phyloP scores from a whole-genome alignment of 257 asterid genomes.

The Solanum chiquidenum region DNA sequence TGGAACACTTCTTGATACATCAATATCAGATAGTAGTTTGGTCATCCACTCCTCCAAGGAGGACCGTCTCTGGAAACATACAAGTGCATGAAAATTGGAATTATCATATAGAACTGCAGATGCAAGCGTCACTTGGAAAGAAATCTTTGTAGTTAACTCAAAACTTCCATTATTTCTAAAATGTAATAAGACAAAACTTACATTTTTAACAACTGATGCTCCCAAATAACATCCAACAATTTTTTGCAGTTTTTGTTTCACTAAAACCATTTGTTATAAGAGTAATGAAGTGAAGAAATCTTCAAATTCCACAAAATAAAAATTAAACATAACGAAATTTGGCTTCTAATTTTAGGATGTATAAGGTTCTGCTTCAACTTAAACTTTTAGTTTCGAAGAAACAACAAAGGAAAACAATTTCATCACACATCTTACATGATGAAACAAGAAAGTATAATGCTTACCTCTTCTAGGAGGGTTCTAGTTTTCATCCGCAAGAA shows the following conservation, averaged over 20 bases:
- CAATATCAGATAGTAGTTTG: conserved; percentile 80
- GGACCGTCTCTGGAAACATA: conserved; percentile 58
- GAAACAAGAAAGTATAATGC: background rate
- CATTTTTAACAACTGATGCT: background rate
- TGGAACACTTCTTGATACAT: conserved; percentile 63
- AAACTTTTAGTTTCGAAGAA: background rate
- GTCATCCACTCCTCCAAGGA: conserved; percentile 93
- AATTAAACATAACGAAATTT: background rate
- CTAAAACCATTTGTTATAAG: background rate
- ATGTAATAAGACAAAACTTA: background rate
- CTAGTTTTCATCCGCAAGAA: conserved; percentile 71
- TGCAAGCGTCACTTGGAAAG: background rate
- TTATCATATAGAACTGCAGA: background rate
- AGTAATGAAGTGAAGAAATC: background rate
- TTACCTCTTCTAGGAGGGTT: conserved; percentile 90
- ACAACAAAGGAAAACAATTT: background rate
- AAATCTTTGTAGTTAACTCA: background rate
- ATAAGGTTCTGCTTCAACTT: background rate
- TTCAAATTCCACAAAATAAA: background rate
- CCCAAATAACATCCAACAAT: background rate
- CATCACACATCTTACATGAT: background rate
- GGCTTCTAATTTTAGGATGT: background rate
- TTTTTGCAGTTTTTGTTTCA: background rate
- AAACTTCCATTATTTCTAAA: background rate
- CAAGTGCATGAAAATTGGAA: conserved; percentile 4